These are phyloP conservation scores for Coprinellus micaceus DNA, from an alignment of 768 basidiomycete genomes.

Conservation along the genomic window DNA sequence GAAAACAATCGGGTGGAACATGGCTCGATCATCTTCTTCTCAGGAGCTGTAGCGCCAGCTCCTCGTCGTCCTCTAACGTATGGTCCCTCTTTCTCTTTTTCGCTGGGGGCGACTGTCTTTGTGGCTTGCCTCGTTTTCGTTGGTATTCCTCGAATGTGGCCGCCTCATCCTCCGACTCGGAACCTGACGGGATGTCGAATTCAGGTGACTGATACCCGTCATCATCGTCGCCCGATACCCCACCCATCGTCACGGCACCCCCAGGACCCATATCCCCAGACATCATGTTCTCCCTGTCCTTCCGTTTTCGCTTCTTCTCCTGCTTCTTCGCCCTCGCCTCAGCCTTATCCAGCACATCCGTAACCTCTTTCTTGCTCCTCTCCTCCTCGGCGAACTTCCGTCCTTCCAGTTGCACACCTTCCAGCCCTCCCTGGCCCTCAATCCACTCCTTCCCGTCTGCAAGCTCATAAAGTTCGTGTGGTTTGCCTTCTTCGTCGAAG, in stretches of 20 bases:
- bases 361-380: conserved; percentile 62
- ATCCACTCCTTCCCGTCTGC: conserved; percentile 71
- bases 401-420: conserved; percentile 64
- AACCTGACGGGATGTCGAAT: conserved; percentile 46
- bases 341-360: conserved; percentile 73
- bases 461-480: conserved; percentile 83
- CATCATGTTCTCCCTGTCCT: conserved; percentile 59
- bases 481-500: conserved; percentile 84
- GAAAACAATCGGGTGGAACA: too few relatives aligned
- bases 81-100: conserved; percentile 13
- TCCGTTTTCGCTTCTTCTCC: conserved; percentile 91
- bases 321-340: conserved; percentile 83
- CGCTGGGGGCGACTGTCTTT: conserved; percentile 8
- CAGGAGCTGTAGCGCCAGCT: conserved; percentile 60
- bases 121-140: conserved; percentile 23
- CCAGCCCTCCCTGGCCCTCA: conserved; percentile 56
- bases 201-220: conserved; percentile 73
- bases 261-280: conserved; percentile 24
- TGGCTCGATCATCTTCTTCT: conserved; percentile 4
- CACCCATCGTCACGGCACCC: conserved; percentile 14
- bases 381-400: conserved; percentile 70
- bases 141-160: conserved; percentile 22
- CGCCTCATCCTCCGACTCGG: conserved; percentile 31
- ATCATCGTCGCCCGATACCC: conserved; percentile 41
- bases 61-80: conserved; percentile 38